These are phyloP conservation scores for Rhodamnia argentea DNA, from an alignment of 345 rosid genomes.

Conservation along the genomic window DNA sequence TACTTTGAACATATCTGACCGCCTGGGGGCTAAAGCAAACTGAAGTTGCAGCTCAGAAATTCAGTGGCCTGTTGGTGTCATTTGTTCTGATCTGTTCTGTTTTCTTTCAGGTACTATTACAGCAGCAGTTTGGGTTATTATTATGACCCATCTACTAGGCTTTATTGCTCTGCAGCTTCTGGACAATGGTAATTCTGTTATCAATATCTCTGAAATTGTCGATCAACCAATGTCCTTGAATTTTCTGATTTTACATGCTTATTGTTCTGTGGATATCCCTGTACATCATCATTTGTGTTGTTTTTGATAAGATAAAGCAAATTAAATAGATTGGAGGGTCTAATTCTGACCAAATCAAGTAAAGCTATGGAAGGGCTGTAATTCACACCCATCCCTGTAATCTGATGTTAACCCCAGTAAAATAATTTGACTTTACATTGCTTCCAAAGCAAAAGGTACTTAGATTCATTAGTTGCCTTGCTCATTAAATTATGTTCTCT, in stretches of 20 bases:
- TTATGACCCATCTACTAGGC: conserved; percentile 74
- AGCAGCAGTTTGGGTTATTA: conserved; percentile 87
- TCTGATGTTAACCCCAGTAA: not conserved
- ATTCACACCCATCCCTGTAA: not conserved
- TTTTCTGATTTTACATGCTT: not conserved
- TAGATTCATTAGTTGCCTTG: not conserved
- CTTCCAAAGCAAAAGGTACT: not conserved
- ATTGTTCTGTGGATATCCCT: not conserved
- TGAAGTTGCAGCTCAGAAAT: not conserved
- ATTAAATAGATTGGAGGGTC: not conserved
- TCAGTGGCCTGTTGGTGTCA: not conserved
- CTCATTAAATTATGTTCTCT: not conserved
- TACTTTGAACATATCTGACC: not conserved
- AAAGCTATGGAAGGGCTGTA: not conserved
- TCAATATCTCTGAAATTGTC: not conserved
- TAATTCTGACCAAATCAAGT: not conserved
- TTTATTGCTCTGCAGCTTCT: conserved; percentile 72
- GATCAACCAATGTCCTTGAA: not conserved
- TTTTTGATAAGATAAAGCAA: not conserved
- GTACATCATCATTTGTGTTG: not conserved
- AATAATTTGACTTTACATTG: not conserved
- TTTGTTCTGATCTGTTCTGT: not conserved
- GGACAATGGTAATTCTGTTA: conserved; percentile 61
- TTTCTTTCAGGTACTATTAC: conserved; percentile 72
- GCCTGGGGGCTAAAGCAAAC: not conserved